Evolutionary conservation across 192 early-diverging fungal genomes (phyloP).

Genomic region (Linnemannia schmuckeri): DNA sequence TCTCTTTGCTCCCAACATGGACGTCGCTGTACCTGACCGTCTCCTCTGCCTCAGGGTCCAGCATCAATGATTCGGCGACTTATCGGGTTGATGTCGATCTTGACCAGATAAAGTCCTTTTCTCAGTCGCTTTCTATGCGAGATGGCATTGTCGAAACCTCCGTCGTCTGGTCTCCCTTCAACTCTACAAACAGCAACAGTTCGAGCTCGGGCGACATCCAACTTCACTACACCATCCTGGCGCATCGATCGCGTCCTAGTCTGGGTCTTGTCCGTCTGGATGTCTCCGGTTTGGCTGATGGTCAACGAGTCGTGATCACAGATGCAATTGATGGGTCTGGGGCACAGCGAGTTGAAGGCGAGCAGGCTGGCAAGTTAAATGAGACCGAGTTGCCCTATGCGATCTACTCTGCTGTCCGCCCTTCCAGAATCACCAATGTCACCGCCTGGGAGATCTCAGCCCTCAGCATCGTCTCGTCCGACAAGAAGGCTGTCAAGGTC

Average conservation of each 20-base stretch:
- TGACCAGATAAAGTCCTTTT: slow-evolving; percentile 41
- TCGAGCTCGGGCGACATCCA: not conserved
- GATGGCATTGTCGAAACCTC: slow-evolving; percentile 47
- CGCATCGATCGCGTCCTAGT: slow-evolving; percentile 50
- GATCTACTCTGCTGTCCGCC: slow-evolving; percentile 45
- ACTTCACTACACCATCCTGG: slow-evolving; percentile 42
- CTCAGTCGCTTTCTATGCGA: slow-evolving; percentile 47
- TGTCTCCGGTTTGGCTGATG: slow-evolving; percentile 31
- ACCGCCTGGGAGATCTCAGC: slow-evolving; percentile 56
- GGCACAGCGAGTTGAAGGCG: slow-evolving; percentile 44
- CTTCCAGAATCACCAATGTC: slow-evolving; percentile 33
- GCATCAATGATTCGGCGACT: slow-evolving; percentile 18
- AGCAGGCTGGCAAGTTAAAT: slow-evolving; percentile 36
- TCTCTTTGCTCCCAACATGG: slow-evolving; percentile 52
- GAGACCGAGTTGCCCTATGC: slow-evolving; percentile 26
- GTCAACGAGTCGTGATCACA: slow-evolving; percentile 47
- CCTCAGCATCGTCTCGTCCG: slow-evolving; percentile 9
- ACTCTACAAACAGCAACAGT: not conserved
- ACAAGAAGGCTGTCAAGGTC: not conserved
- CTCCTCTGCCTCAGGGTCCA: not conserved
- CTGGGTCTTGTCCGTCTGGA: slow-evolving; percentile 53
- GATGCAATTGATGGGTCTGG: slow-evolving; percentile 52
- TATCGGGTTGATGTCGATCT: slow-evolving; percentile 40
- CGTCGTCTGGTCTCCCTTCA: slow-evolving; percentile 43
- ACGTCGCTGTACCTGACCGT: slow-evolving; percentile 40